Base-by-base conservation (phyloP, 352 stramenopile species). In the Pythium phragmiticola region DNA sequence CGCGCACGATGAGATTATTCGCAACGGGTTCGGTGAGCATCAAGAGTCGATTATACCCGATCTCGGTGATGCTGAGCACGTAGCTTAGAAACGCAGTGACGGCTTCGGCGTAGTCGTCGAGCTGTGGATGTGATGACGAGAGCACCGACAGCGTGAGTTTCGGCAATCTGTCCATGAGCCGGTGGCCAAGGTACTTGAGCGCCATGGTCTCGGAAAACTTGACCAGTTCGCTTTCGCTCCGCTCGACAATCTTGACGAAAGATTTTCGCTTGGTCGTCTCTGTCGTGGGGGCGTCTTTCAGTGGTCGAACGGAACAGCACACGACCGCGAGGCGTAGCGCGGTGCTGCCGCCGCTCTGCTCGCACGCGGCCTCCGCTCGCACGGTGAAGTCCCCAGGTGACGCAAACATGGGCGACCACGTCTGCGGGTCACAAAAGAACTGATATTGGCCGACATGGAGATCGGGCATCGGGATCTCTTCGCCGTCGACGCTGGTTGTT, bases 331-430 rank as follows among this genome's bases (percentile, higher is more conserved):
- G 73, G 41, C 72, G 62, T 47, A 88, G 78, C 36, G 70, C 70
- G 26, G 82, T 54, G 28, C 85, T 72, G 3, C 79, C 76, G 37
- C 34, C 34, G 7, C 75, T 65, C 17, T 74, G 67, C 8, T 75
- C 63, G 21, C 57, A 72, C 4, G 82, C 80, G 2, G 72, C 74
- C 3, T 76, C 66, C 63, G 89, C 83, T 45, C 87, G 87, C 56
- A 92, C 75, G 2, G 85, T 94, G 52, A 92, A 94, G 53, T 94
- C 85, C 1, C 80, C 80, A 2, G 85, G 77, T 2, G 78, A 85
- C 4, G 85, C 78, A 66, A 94, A 94, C 23, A 78, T 78, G 0
- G 79, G 76, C 19, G 85, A 94, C 85, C 85, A 94, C 8, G 61
- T 75, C 7, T 80, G 78, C 12, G 79, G 81, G 36, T 77, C 69